These are phyloP conservation scores for Daldinia sp. DNA, from an alignment of 2,329 filamentous ascomycete species.

Conservation along the genomic window DNA sequence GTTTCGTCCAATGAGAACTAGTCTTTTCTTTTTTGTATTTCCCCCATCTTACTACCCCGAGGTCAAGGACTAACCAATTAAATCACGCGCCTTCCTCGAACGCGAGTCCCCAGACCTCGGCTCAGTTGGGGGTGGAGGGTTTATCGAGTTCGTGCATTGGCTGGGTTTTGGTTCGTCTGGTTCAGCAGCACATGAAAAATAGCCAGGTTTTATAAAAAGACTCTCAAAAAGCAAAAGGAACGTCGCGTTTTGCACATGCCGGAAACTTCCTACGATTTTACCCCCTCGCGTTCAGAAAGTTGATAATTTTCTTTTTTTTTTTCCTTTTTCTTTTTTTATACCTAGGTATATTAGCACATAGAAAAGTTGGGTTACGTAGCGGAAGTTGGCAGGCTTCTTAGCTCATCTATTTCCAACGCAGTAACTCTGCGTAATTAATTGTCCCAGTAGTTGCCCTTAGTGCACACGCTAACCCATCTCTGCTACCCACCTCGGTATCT, in stretches of 20 bases:
- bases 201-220: neutral
- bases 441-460: too few relatives aligned
- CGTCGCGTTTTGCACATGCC: neutral
- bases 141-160: slow-evolving; percentile 20
- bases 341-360: neutral
- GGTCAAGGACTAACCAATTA: slow-evolving; percentile 23
- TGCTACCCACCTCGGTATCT: slow-evolving; percentile 27
- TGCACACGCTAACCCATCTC: neutral
- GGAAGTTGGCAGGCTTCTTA: neutral
- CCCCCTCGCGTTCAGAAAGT: neutral
- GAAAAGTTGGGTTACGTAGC: neutral
- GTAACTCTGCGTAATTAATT: too few relatives aligned
- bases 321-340: neutral
- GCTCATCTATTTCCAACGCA: neutral
- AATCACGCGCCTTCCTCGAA: neutral
- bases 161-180: slow-evolving; percentile 1
- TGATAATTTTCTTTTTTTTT: neutral
- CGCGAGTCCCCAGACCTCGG: slow-evolving; percentile 24
- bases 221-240: neutral
- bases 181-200: slow-evolving; percentile 22
- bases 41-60: slow-evolving; percentile 21
- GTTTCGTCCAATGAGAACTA: neutral
- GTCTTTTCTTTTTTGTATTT: neutral
- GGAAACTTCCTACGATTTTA: neutral
- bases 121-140: neutral